A percentile compares a stretch with the other conserved stretches of the same genome.
Evolutionary conservation across 225 moss, liverwort and hornwort genomes (phyloP).

Genomic region (Thuidium tamariscinum): DNA sequence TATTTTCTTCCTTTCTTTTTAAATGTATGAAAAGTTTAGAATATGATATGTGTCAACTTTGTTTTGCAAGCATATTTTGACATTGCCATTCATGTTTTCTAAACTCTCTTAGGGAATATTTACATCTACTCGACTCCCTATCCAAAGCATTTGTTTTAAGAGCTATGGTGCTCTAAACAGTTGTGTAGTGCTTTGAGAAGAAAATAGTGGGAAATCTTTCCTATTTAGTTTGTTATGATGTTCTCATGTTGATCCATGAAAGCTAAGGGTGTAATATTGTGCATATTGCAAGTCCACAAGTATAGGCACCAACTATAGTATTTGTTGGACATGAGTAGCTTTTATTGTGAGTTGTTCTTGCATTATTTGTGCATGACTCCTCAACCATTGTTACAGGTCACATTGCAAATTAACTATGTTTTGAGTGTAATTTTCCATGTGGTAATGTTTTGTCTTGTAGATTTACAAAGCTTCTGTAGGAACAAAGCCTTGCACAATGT

Average conservation of each 20-base stretch:
- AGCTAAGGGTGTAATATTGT: fast-evolving
- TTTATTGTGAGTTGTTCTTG: too few relatives aligned
- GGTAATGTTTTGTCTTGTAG: too few relatives aligned
- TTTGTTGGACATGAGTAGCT: neutral
- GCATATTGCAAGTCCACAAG: neutral
- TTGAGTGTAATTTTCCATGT: too few relatives aligned
- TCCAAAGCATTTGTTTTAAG: neutral
- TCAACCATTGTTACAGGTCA: too few relatives aligned
- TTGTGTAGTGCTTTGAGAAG: too few relatives aligned
- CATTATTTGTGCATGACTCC: too few relatives aligned
- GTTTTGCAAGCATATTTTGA: neutral
- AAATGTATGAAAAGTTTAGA: neutral
- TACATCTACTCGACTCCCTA: neutral
- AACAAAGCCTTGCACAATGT: too few relatives aligned
- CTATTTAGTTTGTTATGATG: fast-evolving
- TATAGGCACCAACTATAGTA: fast-evolving
- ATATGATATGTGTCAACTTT: neutral
- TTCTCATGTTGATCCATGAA: neutral
- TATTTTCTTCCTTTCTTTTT: neutral
- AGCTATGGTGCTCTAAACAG: too few relatives aligned
- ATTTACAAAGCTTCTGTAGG: too few relatives aligned
- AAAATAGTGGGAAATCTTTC: too few relatives aligned
- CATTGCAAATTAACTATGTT: too few relatives aligned
- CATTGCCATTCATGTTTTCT: neutral
- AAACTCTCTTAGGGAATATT: neutral